phyloP scores from a whole-genome alignment of 78 protist genomes.

The Protostelium mycophagum region DNA sequence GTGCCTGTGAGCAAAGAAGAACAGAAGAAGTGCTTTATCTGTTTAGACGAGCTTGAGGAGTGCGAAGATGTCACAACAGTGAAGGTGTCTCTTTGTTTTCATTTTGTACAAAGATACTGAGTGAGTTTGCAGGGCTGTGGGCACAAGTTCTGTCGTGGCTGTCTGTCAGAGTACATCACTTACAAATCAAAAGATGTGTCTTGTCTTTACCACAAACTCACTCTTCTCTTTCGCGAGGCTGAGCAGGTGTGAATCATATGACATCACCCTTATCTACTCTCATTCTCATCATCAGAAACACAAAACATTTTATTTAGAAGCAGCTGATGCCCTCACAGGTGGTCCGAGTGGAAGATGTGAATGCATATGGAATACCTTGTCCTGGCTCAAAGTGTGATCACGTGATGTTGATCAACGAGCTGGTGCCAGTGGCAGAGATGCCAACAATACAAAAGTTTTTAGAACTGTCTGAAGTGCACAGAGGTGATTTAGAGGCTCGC shows the following conservation, averaged over 20 bases:
- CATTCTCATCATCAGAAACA: too few relatives aligned
- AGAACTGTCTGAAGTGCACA: background rate
- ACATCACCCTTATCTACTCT: background rate
- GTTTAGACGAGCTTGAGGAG: background rate
- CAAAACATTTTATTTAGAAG: too few relatives aligned
- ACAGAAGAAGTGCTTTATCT: background rate
- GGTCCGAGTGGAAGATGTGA: background rate
- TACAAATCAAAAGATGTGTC: background rate
- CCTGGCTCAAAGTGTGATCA: background rate
- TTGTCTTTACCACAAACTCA: background rate
- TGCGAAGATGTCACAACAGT: background rate
- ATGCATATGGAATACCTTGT: background rate
- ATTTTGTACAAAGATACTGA: background rate
- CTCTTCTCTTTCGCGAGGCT: background rate
- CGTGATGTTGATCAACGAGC: background rate
- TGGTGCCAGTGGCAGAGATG: background rate
- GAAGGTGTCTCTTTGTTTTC: background rate
- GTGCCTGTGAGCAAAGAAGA: too few relatives aligned
- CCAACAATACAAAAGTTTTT: background rate
- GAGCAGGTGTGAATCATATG: background rate
- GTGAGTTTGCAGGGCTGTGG: background rate
- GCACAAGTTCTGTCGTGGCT: background rate
- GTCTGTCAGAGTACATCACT: background rate
- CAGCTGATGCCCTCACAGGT: too few relatives aligned
- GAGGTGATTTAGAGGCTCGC: too few relatives aligned